phyloP scores from a whole-genome alignment of 768 basidiomycete species.

The Auricularia sp. region DNA sequence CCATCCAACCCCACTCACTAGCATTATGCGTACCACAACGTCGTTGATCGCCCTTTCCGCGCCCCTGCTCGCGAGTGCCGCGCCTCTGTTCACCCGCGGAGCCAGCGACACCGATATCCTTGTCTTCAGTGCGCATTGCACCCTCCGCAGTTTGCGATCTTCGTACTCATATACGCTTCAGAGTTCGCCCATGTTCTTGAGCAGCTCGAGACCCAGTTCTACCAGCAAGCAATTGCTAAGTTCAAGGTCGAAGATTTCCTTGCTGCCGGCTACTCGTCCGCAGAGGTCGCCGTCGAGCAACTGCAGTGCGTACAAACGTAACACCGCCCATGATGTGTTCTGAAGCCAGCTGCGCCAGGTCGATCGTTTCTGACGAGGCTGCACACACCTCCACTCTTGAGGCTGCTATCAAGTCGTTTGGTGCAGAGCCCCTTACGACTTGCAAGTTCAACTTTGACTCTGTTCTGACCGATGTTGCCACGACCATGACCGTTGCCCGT shows the following conservation, averaged over 20 bases:
- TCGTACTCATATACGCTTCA: constrained; percentile 17
- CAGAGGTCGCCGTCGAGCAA: constrained; percentile 48
- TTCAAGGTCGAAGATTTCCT: constrained; percentile 58
- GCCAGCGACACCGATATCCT: constrained; percentile 37
- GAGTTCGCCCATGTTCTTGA: constrained; percentile 73
- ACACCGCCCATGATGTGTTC: neutral
- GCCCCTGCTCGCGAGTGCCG: constrained; percentile 39
- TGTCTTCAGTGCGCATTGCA: constrained; percentile 58
- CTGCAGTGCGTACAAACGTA: constrained; percentile 26
- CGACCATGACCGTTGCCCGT: constrained; percentile 64
- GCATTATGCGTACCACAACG: constrained; percentile 41
- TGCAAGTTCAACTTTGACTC: constrained; percentile 64
- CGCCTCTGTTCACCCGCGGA: constrained; percentile 30
- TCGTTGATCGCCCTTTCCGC: constrained; percentile 32
- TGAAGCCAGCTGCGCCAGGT: constrained; percentile 10
- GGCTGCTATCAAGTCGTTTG: constrained; percentile 44
- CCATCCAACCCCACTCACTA: neutral
- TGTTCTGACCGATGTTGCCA: constrained; percentile 52
- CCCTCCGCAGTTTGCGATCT: constrained; percentile 10
- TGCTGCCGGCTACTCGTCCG: constrained; percentile 51
- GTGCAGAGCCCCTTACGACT: constrained; percentile 39
- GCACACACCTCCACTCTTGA: constrained; percentile 33
- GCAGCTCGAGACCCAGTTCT: constrained; percentile 61
- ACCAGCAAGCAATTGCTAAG: constrained; percentile 51
- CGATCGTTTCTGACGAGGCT: constrained; percentile 52